phyloP scores from a whole-genome alignment of 2,329 filamentous ascomycete genomes.

The Polychaeton citri region DNA sequence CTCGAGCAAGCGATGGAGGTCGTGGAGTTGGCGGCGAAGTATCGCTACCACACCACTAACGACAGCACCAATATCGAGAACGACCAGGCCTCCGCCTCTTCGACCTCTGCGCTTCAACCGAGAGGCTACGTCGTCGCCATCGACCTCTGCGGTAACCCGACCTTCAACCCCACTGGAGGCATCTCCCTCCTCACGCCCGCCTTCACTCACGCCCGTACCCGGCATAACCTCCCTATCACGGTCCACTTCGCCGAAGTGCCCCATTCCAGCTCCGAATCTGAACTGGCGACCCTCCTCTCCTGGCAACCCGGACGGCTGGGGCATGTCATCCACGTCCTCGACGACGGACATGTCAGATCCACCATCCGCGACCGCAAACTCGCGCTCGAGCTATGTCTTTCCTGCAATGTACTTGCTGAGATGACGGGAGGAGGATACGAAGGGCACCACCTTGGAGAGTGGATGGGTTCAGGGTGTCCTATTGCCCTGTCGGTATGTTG shows the following conservation, averaged over 20 bases:
- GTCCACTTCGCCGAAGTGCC: constrained; percentile 66
- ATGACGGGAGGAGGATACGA: too few relatives aligned
- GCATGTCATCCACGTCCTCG: too few relatives aligned
- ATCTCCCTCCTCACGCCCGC: constrained; percentile 46
- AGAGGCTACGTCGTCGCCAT: constrained; percentile 62
- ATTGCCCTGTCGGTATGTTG: too few relatives aligned
- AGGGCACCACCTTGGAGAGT: too few relatives aligned
- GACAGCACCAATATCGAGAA: not conserved
- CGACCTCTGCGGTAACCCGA: constrained; percentile 68
- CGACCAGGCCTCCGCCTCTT: not conserved
- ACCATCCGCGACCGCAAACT: too few relatives aligned
- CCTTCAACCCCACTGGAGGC: constrained; percentile 45
- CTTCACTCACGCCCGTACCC: constrained; percentile 42
- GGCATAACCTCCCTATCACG: constrained; percentile 51
- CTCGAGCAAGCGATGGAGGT: constrained; percentile 47
- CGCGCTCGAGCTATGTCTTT: too few relatives aligned
- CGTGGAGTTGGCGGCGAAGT: constrained; percentile 48
- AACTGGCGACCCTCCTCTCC: too few relatives aligned
- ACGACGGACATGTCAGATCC: too few relatives aligned
- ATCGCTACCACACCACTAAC: constrained; percentile 23
- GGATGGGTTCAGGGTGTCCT: too few relatives aligned
- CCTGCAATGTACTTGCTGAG: too few relatives aligned
- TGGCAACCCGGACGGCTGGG: too few relatives aligned
- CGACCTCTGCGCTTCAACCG: too few relatives aligned
- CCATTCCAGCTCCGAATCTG: constrained; percentile 40